Percentiles rank a stretch among this genome's conserved stretches.
Evolutionary conservation across 2,329 filamentous ascomycete species (phyloP).

Genomic region (Ascochyta rabiei): DNA sequence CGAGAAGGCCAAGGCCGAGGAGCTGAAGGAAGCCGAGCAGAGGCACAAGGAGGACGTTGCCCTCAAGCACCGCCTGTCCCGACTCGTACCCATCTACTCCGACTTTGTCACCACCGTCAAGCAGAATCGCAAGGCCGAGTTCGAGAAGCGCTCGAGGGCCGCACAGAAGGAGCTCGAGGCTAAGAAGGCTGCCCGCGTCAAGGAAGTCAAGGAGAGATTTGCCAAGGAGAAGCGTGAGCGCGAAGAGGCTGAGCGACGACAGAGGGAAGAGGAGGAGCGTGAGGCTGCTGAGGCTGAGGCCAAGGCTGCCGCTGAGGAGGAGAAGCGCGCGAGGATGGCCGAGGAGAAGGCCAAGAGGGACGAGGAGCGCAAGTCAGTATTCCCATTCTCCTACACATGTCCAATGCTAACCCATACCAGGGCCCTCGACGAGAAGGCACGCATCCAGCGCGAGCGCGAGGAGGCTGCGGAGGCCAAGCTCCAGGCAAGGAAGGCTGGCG

Average conservation of each 20-base stretch:
- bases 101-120: constrained; percentile 81
- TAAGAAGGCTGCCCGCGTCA: constrained; percentile 85
- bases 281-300: constrained; percentile 83
- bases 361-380: constrained; percentile 63
- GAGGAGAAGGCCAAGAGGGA: constrained; percentile 71
- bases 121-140: constrained; percentile 89
- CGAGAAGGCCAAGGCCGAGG: constrained; percentile 77
- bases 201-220: constrained; percentile 83
- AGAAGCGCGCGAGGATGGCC: constrained; percentile 73
- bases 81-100: constrained; percentile 85
- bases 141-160: constrained; percentile 89
- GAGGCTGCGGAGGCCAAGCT: constrained; percentile 84
- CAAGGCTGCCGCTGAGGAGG: constrained; percentile 77
- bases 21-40: constrained; percentile 76
- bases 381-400: no score
- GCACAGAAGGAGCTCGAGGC: constrained; percentile 93
- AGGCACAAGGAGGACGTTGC: constrained; percentile 94
- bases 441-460: constrained; percentile 77
- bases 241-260: constrained; percentile 80
- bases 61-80: constrained; percentile 88
- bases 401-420: constrained; percentile 44
- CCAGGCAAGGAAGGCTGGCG: constrained; percentile 63
- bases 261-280: constrained; percentile 85
- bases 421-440: constrained; percentile 67
- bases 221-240: constrained; percentile 81